A percentile compares a stretch with the other conserved stretches of the same genome.
These are phyloP conservation scores for Ulmus americana DNA, from an alignment of 331 rosid genomes.

Conservation along the genomic window DNA sequence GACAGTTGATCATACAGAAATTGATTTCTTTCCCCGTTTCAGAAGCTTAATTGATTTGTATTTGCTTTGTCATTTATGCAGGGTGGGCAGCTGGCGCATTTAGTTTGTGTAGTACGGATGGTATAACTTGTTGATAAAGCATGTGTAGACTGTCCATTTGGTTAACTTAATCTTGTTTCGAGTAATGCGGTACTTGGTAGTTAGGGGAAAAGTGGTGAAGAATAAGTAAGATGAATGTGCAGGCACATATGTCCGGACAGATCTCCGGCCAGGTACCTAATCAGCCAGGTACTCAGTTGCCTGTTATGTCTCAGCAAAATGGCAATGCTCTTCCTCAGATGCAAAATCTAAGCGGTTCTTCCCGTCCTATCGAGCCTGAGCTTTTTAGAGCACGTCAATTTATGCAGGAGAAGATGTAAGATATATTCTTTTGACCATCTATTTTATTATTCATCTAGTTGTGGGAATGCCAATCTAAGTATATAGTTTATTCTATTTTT, in stretches of 20 bases:
- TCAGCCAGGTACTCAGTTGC: slow-evolving; percentile 62
- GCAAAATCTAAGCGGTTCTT: slow-evolving; percentile 39
- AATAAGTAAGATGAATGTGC: slow-evolving; percentile 49
- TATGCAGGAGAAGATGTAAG: slow-evolving; percentile 73
- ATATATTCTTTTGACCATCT: background rate
- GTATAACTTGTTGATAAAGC: slow-evolving; percentile 14
- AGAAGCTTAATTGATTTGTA: background rate
- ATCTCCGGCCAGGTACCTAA: slow-evolving; percentile 66
- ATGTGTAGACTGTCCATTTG: slow-evolving; percentile 15
- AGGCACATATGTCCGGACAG: slow-evolving; percentile 54
- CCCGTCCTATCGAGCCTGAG: slow-evolving; percentile 58
- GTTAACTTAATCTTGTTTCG: slow-evolving; percentile 10
- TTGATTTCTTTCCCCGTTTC: background rate
- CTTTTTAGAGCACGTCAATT: slow-evolving; percentile 35
- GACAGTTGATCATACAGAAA: background rate
- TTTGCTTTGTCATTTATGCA: slow-evolving; percentile 12
- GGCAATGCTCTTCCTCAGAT: slow-evolving; percentile 50
- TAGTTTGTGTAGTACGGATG: slow-evolving; percentile 12
- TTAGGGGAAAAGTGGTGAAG: slow-evolving; percentile 33
- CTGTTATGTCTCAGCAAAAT: slow-evolving; percentile 48
- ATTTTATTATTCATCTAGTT: background rate
- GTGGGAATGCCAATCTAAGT: background rate
- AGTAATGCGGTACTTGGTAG: slow-evolving; percentile 33
- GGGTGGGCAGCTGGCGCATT: background rate
- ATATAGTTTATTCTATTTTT: background rate